Evolutionary conservation across 345 rosid species (phyloP), one percentile per base, ranked within the genome.

Genomic region (Anastatica hierochuntica): DNA sequence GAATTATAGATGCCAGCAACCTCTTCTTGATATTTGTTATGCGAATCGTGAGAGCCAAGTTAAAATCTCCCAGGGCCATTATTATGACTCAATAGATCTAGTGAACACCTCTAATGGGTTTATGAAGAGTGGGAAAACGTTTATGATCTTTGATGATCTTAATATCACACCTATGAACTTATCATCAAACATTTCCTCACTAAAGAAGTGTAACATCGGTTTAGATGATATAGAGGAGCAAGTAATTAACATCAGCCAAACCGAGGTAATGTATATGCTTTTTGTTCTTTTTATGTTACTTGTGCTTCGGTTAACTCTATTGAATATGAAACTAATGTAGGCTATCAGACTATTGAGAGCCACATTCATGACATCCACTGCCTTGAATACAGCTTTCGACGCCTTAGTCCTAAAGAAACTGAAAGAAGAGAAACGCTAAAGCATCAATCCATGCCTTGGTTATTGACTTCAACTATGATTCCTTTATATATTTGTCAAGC

Each of bases 141-240:
- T 34, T 19, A 33, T 19, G 16, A 5, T 51, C 8, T 34, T 18
- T 3, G 31, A 51, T 34, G 56, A 51, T 21, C 29, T 51, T n/a
- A 4, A 4, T 12, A 34, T 34, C 7, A 18, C 42, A 20, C 56
- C 56, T 30, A 6, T 10, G 9, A n/a, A 9, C 30, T 20, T 20
- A 1, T 18, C 42, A 15, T 35, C 30, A 33, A 33, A 2, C 42
- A 10, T 51, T 2, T 19, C 1, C 21, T 7, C 10, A 2, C 31
- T 51, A n/a, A 51, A 51, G 42, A 34, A n/a, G 31, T 34, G 27
- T 43, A 21, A 51, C 8, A 7, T 35, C 1, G 4, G 7, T 14
- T 51, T 51, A n/a, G 56, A 35, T 51, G 57, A 52, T 23, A 19
- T 23, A 19, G 57, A 52, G 13, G 42, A 33, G 17, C 56, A 52